phyloP scores from a whole-genome alignment of 345 rosid species.

The Lumnitzera racemosa region DNA sequence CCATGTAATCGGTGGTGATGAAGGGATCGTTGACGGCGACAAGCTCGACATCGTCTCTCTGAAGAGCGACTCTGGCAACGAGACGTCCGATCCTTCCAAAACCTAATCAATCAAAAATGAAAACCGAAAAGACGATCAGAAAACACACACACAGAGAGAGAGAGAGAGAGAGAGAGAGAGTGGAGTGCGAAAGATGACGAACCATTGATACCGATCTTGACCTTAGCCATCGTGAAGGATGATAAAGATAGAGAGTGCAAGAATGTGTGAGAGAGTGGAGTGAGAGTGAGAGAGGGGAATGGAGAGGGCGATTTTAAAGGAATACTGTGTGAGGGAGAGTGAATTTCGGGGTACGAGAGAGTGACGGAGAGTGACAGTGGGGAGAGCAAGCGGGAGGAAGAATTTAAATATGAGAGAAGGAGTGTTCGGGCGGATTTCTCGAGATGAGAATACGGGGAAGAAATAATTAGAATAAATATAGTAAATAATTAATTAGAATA shows the following conservation, averaged over 20 bases:
- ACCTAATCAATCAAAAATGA: constrained; percentile 20
- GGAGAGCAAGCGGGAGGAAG: not conserved
- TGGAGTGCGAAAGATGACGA: not conserved
- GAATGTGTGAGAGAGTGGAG: not conserved
- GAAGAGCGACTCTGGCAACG: constrained; percentile 64
- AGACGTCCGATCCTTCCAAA: constrained; percentile 75
- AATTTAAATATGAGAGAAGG: not conserved
- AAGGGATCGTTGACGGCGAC: constrained; percentile 75
- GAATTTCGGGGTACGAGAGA: too few species aligned
- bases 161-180: not conserved
- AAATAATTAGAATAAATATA: not conserved
- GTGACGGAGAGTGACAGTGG: not conserved
- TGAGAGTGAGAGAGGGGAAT: not conserved
- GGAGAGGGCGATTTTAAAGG: not conserved
- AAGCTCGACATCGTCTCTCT: constrained; percentile 62
- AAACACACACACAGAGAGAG: too few species aligned
- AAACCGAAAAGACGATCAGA: not conserved
- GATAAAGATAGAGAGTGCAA: not conserved
- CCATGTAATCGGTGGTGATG: constrained; percentile 71
- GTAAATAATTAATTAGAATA: too few species aligned
- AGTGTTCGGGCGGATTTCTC: constrained; percentile 6
- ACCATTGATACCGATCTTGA: constrained; percentile 71
- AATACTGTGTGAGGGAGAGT: not conserved
- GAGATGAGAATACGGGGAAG: not conserved
- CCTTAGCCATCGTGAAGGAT: constrained; percentile 32